Conservation (phyloP, 1,284 basidiomycete genomes). For the Malassezia pachydermatis region DNA sequence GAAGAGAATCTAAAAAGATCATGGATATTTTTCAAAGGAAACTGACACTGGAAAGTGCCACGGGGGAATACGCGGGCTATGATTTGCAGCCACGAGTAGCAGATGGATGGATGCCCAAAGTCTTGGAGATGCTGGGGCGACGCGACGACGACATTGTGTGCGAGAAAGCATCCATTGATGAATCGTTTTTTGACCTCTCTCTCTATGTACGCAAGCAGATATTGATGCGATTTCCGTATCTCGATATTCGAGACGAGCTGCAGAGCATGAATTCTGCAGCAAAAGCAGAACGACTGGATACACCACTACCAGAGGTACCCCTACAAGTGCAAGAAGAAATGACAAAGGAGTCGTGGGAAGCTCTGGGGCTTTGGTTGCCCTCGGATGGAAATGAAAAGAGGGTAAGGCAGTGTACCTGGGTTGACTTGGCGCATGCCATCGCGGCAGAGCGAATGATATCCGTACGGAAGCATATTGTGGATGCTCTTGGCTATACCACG, state of each 20-base stretch:
- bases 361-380: constrained; percentile 51
- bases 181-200: constrained; percentile 45
- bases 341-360: constrained; percentile 55
- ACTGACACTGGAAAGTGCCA: constrained; percentile 61
- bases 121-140: neutral
- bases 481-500: constrained; percentile 77
- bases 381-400: constrained; percentile 16
- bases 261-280: constrained; percentile 3
- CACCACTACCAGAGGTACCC: constrained; percentile 63
- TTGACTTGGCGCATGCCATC: constrained; percentile 79
- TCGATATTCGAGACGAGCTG: constrained; percentile 49
- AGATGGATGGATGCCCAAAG: constrained; percentile 7
- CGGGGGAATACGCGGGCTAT: constrained; percentile 51
- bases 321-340: constrained; percentile 53
- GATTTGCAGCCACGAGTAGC: constrained; percentile 48
- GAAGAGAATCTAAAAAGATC: constrained; percentile 80
- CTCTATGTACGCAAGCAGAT: constrained; percentile 41
- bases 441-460: constrained; percentile 79
- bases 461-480: constrained; percentile 61
- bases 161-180: constrained; percentile 58
- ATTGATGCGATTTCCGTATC: constrained; percentile 56
- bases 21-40: constrained; percentile 59
- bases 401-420: constrained; percentile 59
- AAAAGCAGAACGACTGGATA: constrained; percentile 54
- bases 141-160: constrained; percentile 20